A percentile compares a stretch with the other conserved stretches of the same genome.
These are phyloP conservation scores for Periconia sp. DNA, from an alignment of 2,329 filamentous ascomycete genomes.

Conservation along the genomic window DNA sequence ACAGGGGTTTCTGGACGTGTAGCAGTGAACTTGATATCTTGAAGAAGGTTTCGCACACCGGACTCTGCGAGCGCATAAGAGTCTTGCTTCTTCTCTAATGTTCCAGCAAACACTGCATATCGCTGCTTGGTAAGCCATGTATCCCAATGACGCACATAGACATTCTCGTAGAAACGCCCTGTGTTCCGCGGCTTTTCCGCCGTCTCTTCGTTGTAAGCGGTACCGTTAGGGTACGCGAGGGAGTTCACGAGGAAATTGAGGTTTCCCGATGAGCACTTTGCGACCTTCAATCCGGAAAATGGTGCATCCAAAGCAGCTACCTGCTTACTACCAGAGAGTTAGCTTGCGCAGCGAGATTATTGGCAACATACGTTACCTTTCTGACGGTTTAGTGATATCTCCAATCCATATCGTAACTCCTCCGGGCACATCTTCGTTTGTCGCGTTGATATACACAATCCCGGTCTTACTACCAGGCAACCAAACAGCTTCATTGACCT, in stretches of 20 bases:
- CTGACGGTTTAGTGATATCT: slow-evolving; percentile 33
- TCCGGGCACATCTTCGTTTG: slow-evolving; percentile 61
- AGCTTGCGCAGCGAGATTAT: background rate
- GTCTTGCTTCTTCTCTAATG: slow-evolving; percentile 52
- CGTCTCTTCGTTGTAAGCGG: slow-evolving; percentile 69
- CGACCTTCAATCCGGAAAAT: slow-evolving; percentile 57
- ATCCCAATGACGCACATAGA: slow-evolving; percentile 86
- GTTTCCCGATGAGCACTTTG: slow-evolving; percentile 45
- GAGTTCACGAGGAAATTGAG: slow-evolving; percentile 60
- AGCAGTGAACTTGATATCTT: slow-evolving; percentile 63
- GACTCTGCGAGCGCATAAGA: slow-evolving; percentile 34
- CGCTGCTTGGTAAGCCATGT: slow-evolving; percentile 71
- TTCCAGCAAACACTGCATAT: slow-evolving; percentile 76
- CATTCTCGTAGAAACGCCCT: slow-evolving; percentile 73
- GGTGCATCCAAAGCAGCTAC: slow-evolving; percentile 53
- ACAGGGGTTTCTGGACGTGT: slow-evolving; percentile 70
- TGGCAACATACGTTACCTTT: slow-evolving; percentile 19
- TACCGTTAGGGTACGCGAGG: slow-evolving; percentile 70
- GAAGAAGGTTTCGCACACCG: slow-evolving; percentile 60
- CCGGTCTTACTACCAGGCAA: slow-evolving; percentile 47
- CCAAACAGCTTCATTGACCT: slow-evolving; percentile 42
- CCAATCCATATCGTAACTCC: slow-evolving; percentile 46
- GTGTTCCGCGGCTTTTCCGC: slow-evolving; percentile 65
- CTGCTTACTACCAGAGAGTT: slow-evolving; percentile 26
- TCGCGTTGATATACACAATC: slow-evolving; percentile 69